Conservation (phyloP, 2,329 filamentous ascomycete species). For the Nothophaeocryptopus gaeumannii region DNA sequence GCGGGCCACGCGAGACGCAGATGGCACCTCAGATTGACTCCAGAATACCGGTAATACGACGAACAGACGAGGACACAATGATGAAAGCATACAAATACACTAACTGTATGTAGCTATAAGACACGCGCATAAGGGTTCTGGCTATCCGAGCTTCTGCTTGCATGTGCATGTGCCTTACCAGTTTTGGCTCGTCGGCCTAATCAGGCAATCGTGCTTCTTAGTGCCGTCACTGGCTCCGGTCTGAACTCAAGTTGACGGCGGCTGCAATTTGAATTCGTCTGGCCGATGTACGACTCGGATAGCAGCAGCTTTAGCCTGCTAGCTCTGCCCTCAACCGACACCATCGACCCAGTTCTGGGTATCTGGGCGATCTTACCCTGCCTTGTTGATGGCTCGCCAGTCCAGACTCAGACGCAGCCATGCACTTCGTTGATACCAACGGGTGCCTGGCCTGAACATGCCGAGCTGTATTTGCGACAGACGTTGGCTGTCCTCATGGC, state of each 20-base stretch:
- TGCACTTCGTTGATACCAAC: constrained; percentile 6
- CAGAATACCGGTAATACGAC: no score
- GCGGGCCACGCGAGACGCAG: no score
- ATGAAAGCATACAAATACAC: no score
- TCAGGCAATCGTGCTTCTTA: constrained; percentile 8
- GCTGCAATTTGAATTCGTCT: constrained; percentile 3
- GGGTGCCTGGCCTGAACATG: not conserved
- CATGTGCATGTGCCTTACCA: not conserved
- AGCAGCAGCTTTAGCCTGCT: constrained; percentile 2
- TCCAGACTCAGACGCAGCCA: constrained; percentile 5
- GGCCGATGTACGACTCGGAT: constrained; percentile 3
- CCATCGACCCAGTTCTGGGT: not conserved
- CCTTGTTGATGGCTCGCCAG: not conserved
- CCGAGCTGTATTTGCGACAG: constrained; percentile 1
- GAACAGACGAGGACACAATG: no score
- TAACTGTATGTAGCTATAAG: no score
- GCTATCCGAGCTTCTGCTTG: constrained; percentile 1
- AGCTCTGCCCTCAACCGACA: constrained; percentile 9
- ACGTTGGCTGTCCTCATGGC: constrained; percentile 6
- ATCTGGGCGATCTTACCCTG: not conserved
- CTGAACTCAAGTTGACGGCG: constrained; percentile 9
- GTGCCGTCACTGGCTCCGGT: constrained; percentile 4
- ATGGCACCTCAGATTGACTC: no score
- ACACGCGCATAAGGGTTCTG: not conserved
- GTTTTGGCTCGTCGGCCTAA: constrained; percentile 3